Evolutionary conservation across 2,329 filamentous ascomycete genomes (phyloP), one percentile per base, ranked within the genome.

Genomic region (Claviceps quebecensis): DNA sequence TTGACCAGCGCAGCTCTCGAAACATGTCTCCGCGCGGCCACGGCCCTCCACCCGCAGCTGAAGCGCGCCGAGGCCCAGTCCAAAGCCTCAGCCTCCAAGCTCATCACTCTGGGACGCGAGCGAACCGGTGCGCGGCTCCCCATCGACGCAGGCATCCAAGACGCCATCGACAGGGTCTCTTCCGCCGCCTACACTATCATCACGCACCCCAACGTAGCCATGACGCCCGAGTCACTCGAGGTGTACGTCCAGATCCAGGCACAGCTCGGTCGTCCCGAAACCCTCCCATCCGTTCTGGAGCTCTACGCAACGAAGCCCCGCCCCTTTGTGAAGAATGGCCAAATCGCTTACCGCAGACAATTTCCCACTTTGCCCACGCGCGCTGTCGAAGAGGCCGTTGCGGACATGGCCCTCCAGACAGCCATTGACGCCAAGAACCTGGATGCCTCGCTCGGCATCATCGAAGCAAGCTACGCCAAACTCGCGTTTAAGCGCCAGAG

Each of bases 261-360:
- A 29, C 75, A 82, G 11, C 77, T 97, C 44, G 78, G 81, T 55
- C 81, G 77, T 52, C 83, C 88, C 2, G 80, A 87, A 56, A 82
- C 86, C 45, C 78, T 97, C 55, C 88, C 91, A 6, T 78, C 83
- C 54, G 80, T 89, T 43, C 84, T 98, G 61, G 72, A 82, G 52
- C 75, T 96, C 50, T 97, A 91, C 65, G 87, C 87, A 47, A 79
- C 80, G 58, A 98, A 97, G 67, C 84, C 87, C 9, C 72, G 81
- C 55, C 86, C 89, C 2, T 69, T 75, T 48, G 72, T 80, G 59
- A 73, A 74, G 48, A 74, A 77, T 17, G 76, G 75, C 16, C 76
- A 76, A 8, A 70, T 87, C 49, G 69, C 69, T 55, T 87, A 82
- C 61, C 72, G 71, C 41, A 65, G 73, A 48, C 79, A 78, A 43